Conservation (phyloP, 2,329 filamentous ascomycete species). For the Mycosphaerelloides madeirae region DNA sequence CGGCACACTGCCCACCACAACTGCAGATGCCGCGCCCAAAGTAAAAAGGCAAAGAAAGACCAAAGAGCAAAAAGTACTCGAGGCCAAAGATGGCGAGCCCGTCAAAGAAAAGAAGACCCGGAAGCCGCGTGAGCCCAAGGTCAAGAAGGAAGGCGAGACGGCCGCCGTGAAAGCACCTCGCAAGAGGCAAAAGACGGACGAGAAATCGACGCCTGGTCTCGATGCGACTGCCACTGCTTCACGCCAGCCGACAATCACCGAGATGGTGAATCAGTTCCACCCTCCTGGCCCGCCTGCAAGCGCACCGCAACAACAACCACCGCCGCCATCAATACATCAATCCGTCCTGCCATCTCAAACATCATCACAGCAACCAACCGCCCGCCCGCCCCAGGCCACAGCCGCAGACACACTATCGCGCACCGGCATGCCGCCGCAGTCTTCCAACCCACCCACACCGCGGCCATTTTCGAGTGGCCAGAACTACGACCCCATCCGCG, state of each 20-base stretch:
- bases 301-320: slow-evolving; percentile 12
- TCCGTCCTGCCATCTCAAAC: not conserved
- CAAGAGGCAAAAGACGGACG: slow-evolving; percentile 45
- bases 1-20: slow-evolving; percentile 28
- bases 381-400: slow-evolving; percentile 18
- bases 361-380: slow-evolving; percentile 27
- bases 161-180: slow-evolving; percentile 40
- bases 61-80: slow-evolving; percentile 27
- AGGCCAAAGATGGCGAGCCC: slow-evolving; percentile 35
- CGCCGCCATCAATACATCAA: slow-evolving; percentile 5
- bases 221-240: no score
- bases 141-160: slow-evolving; percentile 29
- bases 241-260: slow-evolving; percentile 39
- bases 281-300: slow-evolving; percentile 18
- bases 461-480: slow-evolving; percentile 62
- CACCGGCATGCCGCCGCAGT: slow-evolving; percentile 38
- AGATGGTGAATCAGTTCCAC: slow-evolving; percentile 34
- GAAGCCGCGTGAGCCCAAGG: slow-evolving; percentile 45
- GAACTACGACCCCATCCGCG: slow-evolving; percentile 85
- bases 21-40: slow-evolving; percentile 35
- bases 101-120: slow-evolving; percentile 40
- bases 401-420: slow-evolving; percentile 12
- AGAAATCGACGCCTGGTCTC: slow-evolving; percentile 16
- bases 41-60: slow-evolving; percentile 39
- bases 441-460: slow-evolving; percentile 38